A percentile compares a stretch with the other conserved stretches of the same genome.
These are phyloP conservation scores for Coemansia sp. DNA, from an alignment of 192 early-diverging fungal species.

Conservation along the genomic window DNA sequence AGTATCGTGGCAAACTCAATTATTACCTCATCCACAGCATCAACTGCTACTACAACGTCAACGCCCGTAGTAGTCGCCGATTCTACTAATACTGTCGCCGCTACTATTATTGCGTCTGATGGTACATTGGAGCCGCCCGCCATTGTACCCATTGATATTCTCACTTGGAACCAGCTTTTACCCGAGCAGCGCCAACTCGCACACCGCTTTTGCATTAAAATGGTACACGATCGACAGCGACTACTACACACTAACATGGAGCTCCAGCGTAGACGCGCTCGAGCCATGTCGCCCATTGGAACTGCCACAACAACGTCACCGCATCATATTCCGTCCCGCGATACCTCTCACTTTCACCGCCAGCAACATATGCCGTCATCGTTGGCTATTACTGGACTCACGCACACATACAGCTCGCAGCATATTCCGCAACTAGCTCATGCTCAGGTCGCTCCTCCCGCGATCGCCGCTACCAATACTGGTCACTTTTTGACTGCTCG, in stretches of 20 bases:
- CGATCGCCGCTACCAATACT: background rate
- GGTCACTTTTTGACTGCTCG: conserved; percentile 28
- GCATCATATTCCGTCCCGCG: background rate
- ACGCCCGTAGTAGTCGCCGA: background rate
- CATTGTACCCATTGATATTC: conserved; percentile 47
- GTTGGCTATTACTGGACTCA: conserved; percentile 2
- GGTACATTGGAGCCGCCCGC: conserved; percentile 41
- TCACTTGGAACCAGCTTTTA: conserved; percentile 54
- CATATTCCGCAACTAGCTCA: background rate
- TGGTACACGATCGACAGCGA: conserved; percentile 37
- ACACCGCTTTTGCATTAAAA: conserved; percentile 46
- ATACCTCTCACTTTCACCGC: conserved; percentile 7
- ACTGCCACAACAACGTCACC: background rate
- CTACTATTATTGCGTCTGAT: background rate
- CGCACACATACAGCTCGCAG: background rate
- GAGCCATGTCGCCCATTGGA: background rate
- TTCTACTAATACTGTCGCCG: background rate
- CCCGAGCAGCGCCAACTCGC: conserved; percentile 49
- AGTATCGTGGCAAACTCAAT: conserved; percentile 8
- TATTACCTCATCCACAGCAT: background rate
- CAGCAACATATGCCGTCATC: conserved; percentile 26
- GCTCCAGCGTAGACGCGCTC: conserved; percentile 4
- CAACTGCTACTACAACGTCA: background rate
- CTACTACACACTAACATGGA: conserved; percentile 2
- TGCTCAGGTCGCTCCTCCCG: background rate